Evolutionary conservation across 108 stramenopile species (phyloP).

Genomic region (Skeletonema potamos): DNA sequence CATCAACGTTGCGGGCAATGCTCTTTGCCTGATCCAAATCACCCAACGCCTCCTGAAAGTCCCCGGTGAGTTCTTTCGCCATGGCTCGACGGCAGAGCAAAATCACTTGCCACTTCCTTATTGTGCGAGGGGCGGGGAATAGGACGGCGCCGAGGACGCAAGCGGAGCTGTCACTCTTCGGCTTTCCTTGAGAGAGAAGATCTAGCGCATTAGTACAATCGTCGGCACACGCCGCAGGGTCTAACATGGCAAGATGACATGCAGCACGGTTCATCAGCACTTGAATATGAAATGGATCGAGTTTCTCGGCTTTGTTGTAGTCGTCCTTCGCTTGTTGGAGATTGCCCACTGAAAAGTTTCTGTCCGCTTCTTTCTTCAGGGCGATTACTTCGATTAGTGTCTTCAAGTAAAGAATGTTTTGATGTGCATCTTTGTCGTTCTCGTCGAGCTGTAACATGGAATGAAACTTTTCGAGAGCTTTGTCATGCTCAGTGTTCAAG

Average conservation of each 20-base stretch:
- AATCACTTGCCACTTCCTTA: conserved; percentile 33
- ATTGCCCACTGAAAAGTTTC: conserved; percentile 29
- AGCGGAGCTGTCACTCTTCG: neutral
- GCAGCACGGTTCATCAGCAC: conserved; percentile 52
- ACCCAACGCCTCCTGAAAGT: conserved; percentile 1
- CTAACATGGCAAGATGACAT: conserved; percentile 26
- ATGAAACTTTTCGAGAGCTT: neutral
- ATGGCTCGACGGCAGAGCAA: conserved; percentile 30
- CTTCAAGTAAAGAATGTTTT: conserved; percentile 9
- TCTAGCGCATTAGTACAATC: conserved; percentile 43
- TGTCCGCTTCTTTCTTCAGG: conserved; percentile 45
- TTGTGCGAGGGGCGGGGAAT: neutral
- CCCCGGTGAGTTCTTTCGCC: conserved; percentile 13
- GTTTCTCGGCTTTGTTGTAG: conserved; percentile 41
- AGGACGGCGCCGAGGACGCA: conserved; percentile 28
- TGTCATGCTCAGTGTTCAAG: neutral
- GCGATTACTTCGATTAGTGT: conserved; percentile 22
- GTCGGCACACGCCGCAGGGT: conserved; percentile 24
- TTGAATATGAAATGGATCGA: conserved; percentile 22
- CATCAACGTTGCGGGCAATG: neutral
- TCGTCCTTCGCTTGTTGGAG: conserved; percentile 16
- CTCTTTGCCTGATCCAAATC: neutral
- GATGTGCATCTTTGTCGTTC: conserved; percentile 5
- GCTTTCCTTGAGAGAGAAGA: conserved; percentile 6
- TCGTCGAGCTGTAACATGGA: conserved; percentile 8